phyloP scores from a whole-genome alignment of 2,329 filamentous ascomycete genomes.

The Lecanicillium sp. region DNA sequence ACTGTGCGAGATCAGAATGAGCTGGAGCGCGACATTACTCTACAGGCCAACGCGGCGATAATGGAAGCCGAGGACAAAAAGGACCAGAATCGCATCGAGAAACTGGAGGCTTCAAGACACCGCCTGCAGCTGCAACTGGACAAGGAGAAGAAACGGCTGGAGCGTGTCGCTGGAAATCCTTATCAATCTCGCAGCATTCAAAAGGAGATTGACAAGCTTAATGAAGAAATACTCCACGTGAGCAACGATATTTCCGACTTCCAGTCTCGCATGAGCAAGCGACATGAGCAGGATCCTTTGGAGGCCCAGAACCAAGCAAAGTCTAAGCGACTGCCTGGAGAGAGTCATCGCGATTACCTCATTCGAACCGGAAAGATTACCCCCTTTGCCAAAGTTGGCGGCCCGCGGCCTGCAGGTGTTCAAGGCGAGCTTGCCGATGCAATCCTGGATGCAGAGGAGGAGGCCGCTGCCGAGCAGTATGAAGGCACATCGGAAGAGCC shows the following conservation, averaged over 20 bases:
- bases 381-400: conserved; percentile 75
- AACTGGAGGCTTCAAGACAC: conserved; percentile 42
- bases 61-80: conserved; percentile 56
- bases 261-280: conserved; percentile 68
- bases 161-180: conserved; percentile 34
- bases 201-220: conserved; percentile 58
- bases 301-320: conserved; percentile 35
- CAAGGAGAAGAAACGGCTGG: conserved; percentile 40
- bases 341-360: conserved; percentile 80
- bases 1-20: conserved; percentile 81
- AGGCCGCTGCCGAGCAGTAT: conserved; percentile 37
- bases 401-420: conserved; percentile 51
- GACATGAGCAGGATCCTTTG: conserved; percentile 49
- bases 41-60: conserved; percentile 51
- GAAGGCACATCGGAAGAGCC: conserved; percentile 36
- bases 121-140: conserved; percentile 60
- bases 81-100: conserved; percentile 55
- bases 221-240: conserved; percentile 55
- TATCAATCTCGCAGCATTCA: conserved; percentile 50
- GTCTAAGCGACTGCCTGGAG: conserved; percentile 62
- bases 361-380: conserved; percentile 97
- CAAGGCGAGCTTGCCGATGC: conserved; percentile 68
- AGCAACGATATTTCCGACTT: conserved; percentile 74
- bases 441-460: conserved; percentile 75
- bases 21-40: conserved; percentile 75